A percentile compares a stretch with the other conserved stretches of the same genome.
phyloP scores from a whole-genome alignment of 164 flowering plant genomes.

The Hamamelis virginiana region DNA sequence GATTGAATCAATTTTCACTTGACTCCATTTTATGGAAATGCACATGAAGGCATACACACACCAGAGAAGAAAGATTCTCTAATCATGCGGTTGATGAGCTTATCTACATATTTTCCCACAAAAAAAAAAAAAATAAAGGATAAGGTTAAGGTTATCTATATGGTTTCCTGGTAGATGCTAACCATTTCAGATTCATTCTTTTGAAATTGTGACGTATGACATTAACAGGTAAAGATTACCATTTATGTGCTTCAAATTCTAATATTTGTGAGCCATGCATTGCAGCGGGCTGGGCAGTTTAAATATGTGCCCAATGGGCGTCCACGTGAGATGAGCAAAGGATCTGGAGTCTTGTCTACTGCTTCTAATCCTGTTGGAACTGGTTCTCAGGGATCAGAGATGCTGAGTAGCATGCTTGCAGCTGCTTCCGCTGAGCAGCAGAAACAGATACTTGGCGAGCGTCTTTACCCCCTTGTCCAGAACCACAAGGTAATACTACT shows the following conservation, averaged over 20 bases:
- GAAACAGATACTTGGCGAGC: constrained; percentile 82
- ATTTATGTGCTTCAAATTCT: background rate
- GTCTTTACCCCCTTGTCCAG: constrained; percentile 67
- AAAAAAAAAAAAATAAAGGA: too few species aligned
- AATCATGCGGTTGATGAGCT: background rate
- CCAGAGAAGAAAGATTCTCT: background rate
- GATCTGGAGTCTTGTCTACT: constrained; percentile 32
- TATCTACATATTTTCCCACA: background rate
- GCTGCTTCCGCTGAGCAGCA: constrained; percentile 70
- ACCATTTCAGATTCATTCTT: background rate
- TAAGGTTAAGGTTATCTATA: background rate
- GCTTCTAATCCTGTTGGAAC: constrained; percentile 32
- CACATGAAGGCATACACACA: background rate
- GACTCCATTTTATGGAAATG: background rate
- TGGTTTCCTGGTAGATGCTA: background rate
- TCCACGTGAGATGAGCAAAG: constrained; percentile 36
- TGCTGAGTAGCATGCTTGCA: constrained; percentile 69
- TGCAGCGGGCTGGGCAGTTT: constrained; percentile 42
- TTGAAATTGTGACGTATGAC: background rate
- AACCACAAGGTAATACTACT: constrained; percentile 54
- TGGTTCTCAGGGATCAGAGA: constrained; percentile 40
- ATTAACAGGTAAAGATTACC: background rate
- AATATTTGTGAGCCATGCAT: background rate
- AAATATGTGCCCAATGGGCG: constrained; percentile 55
- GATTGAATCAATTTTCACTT: background rate